Evolutionary conservation across 1,139 yeast species (phyloP).

Genomic region (Yamadazyma jaroonii): DNA sequence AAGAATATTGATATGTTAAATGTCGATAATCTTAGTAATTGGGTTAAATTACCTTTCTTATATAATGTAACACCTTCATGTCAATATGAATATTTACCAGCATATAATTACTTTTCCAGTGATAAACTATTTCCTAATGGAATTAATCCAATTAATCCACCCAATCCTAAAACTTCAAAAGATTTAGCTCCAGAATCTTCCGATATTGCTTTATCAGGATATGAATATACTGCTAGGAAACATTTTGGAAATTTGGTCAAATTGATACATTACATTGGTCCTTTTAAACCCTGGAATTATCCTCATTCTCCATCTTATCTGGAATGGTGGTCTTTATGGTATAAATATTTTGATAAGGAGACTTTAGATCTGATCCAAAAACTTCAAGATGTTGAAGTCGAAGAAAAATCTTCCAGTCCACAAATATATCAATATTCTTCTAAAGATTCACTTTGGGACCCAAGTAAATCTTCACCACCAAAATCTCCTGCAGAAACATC

Average conservation of each 20-base stretch:
- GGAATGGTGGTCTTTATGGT: slow-evolving; percentile 49
- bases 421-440: slow-evolving; percentile 15
- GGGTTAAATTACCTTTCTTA: slow-evolving; percentile 75
- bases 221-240: slow-evolving; percentile 24
- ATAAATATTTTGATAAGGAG: slow-evolving; percentile 23
- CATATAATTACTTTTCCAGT: slow-evolving; percentile 55
- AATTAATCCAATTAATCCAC: slow-evolving; percentile 9
- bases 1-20: slow-evolving; percentile 1
- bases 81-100: slow-evolving; percentile 85
- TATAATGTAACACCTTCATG: slow-evolving; percentile 84
- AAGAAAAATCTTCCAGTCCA: slow-evolving; percentile 1
- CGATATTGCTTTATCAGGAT: slow-evolving; percentile 17
- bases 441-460: slow-evolving; percentile 38
- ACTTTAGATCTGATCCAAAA: slow-evolving; percentile 8
- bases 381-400: slow-evolving; percentile 5
- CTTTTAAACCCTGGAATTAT: slow-evolving; percentile 73
- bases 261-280: slow-evolving; percentile 80
- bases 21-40: slow-evolving; percentile 22
- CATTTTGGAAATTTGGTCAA: slow-evolving; percentile 39
- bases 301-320: slow-evolving; percentile 20
- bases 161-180: slow-evolving; percentile 5
- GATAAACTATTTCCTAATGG: slow-evolving; percentile 6
- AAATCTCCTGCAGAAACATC: slow-evolving; percentile 4
- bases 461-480: slow-evolving; percentile 37
- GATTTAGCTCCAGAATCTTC: slow-evolving; percentile 9